Percentiles rank a stretch among this genome's conserved stretches.
These are phyloP conservation scores for Pleurotus salmoneostramineus DNA, from an alignment of 768 basidiomycete species.

Conservation along the genomic window DNA sequence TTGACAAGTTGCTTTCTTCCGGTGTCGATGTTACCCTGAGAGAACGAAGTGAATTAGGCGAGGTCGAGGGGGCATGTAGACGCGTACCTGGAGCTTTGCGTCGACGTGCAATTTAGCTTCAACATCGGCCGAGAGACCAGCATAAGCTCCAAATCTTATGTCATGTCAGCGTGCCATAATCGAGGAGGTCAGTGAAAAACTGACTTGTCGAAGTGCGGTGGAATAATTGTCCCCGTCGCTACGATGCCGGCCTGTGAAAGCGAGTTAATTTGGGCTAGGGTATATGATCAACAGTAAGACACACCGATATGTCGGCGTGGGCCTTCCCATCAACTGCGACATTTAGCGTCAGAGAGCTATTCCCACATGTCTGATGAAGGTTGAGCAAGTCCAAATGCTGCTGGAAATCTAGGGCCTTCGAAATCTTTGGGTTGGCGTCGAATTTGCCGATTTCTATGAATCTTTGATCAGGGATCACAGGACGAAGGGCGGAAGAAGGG, in stretches of 20 bases:
- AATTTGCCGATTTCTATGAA: background rate
- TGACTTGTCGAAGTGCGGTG: background rate
- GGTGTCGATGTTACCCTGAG: constrained; percentile 2
- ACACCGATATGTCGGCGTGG: background rate
- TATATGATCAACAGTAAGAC: background rate
- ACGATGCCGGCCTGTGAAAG: background rate
- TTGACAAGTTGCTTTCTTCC: background rate
- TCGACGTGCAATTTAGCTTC: background rate
- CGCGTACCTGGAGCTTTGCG: background rate
- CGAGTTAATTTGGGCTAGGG: background rate
- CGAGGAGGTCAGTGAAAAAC: background rate
- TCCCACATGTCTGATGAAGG: background rate
- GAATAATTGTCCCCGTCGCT: background rate
- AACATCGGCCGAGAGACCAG: constrained; percentile 2
- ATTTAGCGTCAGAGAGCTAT: background rate
- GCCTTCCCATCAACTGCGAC: constrained; percentile 1
- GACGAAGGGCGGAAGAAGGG: background rate
- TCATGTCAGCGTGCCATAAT: background rate
- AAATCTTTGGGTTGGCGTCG: background rate
- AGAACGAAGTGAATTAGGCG: background rate
- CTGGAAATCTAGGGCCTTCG: constrained; percentile 3
- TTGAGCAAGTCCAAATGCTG: background rate
- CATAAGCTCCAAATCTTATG: background rate
- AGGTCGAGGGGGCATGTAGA: background rate
- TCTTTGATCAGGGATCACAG: background rate